These are phyloP conservation scores for Rhipidocladum racemiflorum DNA, from an alignment of 176 grass and related monocot genomes.

Conservation along the genomic window DNA sequence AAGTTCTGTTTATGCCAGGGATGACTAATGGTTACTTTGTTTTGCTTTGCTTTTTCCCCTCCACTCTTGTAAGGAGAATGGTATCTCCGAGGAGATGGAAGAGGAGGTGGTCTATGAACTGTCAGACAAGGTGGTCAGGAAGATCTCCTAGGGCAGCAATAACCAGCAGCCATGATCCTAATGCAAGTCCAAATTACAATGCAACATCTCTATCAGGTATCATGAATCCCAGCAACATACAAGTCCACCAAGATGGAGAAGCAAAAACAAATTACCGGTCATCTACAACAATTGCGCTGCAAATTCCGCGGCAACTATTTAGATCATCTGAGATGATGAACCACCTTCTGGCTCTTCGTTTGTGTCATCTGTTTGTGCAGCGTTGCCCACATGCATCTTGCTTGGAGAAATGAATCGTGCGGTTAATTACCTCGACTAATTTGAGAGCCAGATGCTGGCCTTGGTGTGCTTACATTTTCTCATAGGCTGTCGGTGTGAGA, in stretches of 20 bases:
- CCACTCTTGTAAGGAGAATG: conserved; percentile 33
- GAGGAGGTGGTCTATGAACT: conserved; percentile 46
- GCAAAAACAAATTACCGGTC: background rate
- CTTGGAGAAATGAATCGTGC: background rate
- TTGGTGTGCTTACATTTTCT: background rate
- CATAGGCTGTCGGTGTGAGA: background rate
- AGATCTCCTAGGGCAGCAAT: conserved; percentile 12
- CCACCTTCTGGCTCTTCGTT: background rate
- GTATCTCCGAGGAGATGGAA: conserved; percentile 37
- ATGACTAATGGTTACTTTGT: background rate
- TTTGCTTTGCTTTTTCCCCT: background rate
- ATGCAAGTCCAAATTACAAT: background rate
- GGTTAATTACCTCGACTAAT: background rate
- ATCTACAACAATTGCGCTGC: background rate
- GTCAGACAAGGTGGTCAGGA: conserved; percentile 33
- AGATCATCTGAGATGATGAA: background rate
- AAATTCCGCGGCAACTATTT: background rate
- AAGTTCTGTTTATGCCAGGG: background rate
- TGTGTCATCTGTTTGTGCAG: background rate
- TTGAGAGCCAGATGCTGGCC: background rate
- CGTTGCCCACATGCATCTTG: background rate
- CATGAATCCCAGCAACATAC: background rate
- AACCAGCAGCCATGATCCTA: background rate
- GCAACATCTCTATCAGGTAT: background rate
- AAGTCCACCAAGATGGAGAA: background rate